Conservation (phyloP, 164 flowering plant species). For the Liriodendron chinense region DNA sequence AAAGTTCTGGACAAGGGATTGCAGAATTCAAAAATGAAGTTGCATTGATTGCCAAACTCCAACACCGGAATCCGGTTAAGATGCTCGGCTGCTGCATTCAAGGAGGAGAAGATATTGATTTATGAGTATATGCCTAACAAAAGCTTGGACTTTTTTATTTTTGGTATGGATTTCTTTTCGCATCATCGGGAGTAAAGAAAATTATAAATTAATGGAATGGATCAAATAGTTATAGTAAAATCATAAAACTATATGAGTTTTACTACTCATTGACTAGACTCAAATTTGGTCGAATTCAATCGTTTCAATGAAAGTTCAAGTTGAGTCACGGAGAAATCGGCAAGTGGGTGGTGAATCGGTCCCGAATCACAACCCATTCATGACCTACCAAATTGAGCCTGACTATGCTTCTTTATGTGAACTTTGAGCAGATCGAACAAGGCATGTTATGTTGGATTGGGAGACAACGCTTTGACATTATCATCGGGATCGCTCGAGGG, state of each 20-base stretch:
- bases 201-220: no score
- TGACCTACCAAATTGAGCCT: no score
- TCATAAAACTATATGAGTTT: no score
- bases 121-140: slow-evolving; percentile 39
- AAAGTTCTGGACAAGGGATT: slow-evolving; percentile 32
- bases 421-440: slow-evolving; percentile 34
- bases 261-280: no score
- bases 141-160: slow-evolving; percentile 32
- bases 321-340: no score
- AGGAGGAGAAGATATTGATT: slow-evolving; percentile 34
- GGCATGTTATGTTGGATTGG: slow-evolving; percentile 52
- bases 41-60: slow-evolving; percentile 38
- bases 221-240: no score
- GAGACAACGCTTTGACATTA: slow-evolving; percentile 46
- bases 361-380: no score
- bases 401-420: background rate
- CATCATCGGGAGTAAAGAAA: background rate
- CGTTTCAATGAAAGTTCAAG: no score
- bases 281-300: no score
- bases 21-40: slow-evolving; percentile 48
- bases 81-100: slow-evolving; percentile 43
- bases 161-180: slow-evolving; percentile 16
- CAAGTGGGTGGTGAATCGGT: no score
- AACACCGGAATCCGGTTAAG: slow-evolving; percentile 51
- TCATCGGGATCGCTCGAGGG: slow-evolving; percentile 83